These are phyloP conservation scores for Trichosporon sp. DNA, from an alignment of 1,284 basidiomycete genomes.

Conservation along the genomic window DNA sequence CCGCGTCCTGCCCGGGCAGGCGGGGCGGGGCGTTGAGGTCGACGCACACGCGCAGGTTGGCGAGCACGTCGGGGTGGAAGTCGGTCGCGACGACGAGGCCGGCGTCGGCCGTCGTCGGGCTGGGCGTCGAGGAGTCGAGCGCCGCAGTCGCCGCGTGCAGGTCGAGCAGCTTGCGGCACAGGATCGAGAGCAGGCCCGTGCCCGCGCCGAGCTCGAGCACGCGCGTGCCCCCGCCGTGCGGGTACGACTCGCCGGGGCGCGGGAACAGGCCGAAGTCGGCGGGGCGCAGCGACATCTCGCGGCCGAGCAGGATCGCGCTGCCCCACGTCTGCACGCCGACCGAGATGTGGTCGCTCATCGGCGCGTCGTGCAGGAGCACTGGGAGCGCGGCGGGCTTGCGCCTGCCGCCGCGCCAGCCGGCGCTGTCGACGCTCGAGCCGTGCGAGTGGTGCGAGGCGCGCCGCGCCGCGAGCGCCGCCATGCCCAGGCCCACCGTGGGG, in stretches of 20 bases:
- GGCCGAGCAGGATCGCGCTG: conserved; percentile 72
- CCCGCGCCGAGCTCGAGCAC: conserved; percentile 82
- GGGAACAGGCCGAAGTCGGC: conserved; percentile 35
- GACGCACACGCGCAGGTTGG: conserved; percentile 68
- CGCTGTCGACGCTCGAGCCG: conserved; percentile 11
- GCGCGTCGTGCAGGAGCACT: conserved; percentile 64
- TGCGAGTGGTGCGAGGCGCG: background rate
- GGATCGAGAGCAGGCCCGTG: conserved; percentile 70
- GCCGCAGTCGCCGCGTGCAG: conserved; percentile 27
- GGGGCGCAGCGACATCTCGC: conserved; percentile 65
- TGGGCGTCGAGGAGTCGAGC: background rate
- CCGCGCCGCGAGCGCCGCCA: background rate
- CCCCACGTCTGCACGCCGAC: conserved; percentile 93
- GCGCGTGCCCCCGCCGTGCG: conserved; percentile 49
- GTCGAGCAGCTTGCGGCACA: conserved; percentile 60
- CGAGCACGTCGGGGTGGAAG: conserved; percentile 67
- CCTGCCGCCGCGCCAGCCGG: background rate
- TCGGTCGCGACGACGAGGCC: conserved; percentile 67
- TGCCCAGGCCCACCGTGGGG: background rate
- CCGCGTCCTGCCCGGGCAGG: conserved; percentile 10
- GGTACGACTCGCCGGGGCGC: background rate
- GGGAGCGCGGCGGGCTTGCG: conserved; percentile 29
- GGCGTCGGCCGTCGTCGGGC: conserved; percentile 10
- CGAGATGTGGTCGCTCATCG: conserved; percentile 67
- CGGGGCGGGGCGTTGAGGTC: conserved; percentile 56